phyloP scores from a whole-genome alignment of 1,284 basidiomycete genomes.

The Ustanciosporium gigantosporum region DNA sequence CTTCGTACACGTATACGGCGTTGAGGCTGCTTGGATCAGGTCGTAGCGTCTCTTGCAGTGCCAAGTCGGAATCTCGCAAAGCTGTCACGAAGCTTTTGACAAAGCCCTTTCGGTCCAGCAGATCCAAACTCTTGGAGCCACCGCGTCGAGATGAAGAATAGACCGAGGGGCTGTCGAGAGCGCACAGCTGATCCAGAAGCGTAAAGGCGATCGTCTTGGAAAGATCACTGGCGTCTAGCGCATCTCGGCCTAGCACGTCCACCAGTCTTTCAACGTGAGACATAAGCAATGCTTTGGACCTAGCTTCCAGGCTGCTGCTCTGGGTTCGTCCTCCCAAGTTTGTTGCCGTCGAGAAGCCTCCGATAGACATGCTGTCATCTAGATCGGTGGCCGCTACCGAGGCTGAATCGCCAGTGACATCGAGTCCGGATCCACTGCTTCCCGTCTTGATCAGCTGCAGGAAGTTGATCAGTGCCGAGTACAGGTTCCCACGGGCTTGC shows the following conservation, averaged over 20 bases:
- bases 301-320: conserved; percentile 66
- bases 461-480: conserved; percentile 85
- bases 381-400: conserved; percentile 35
- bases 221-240: conserved; percentile 89
- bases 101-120: conserved; percentile 77
- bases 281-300: conserved; percentile 68
- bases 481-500: conserved; percentile 93
- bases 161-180: conserved; percentile 45
- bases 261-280: conserved; percentile 72
- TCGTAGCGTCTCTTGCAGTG: conserved; percentile 78
- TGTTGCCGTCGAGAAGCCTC: conserved; percentile 31
- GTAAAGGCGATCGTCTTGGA: conserved; percentile 95
- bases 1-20: conserved; percentile 89
- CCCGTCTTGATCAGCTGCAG: conserved; percentile 68
- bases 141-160: conserved; percentile 16
- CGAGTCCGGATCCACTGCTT: conserved; percentile 11
- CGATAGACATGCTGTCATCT: conserved; percentile 39
- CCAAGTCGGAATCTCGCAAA: conserved; percentile 78
- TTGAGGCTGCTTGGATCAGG: conserved; percentile 93
- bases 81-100: conserved; percentile 80
- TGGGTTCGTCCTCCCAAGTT: conserved; percentile 21
- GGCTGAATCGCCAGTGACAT: conserved; percentile 39
- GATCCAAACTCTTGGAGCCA: conserved; percentile 66
- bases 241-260: conserved; percentile 79
- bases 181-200: conserved; percentile 75